A percentile compares a stretch with the other conserved stretches of the same genome.
These are phyloP conservation scores for Pythium dissimile DNA, from an alignment of 352 stramenopile genomes.

Conservation along the genomic window DNA sequence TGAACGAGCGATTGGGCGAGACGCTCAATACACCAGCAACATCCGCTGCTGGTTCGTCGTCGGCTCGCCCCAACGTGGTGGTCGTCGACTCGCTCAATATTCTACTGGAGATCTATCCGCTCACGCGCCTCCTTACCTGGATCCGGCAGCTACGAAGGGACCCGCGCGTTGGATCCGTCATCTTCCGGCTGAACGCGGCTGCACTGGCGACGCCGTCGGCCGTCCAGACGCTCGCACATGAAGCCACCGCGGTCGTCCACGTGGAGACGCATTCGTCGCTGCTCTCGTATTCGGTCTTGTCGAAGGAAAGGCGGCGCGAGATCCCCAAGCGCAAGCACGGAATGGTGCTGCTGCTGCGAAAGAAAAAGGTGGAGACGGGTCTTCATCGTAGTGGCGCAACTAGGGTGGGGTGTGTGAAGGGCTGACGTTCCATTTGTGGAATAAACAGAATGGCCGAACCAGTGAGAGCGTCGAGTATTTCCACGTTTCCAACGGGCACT, in stretches of 20 bases:
- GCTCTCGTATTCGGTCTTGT: slow-evolving; percentile 46
- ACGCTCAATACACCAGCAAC: slow-evolving; percentile 1
- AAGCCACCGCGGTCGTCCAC: slow-evolving; percentile 44
- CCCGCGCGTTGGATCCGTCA: slow-evolving; percentile 36
- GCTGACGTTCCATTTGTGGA: slow-evolving; percentile 1
- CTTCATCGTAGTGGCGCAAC: no score
- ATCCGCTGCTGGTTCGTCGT: background rate
- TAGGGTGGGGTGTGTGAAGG: no score
- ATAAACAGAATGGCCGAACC: slow-evolving; percentile 62
- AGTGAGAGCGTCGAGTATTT: slow-evolving; percentile 73
- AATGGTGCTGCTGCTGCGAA: slow-evolving; percentile 48
- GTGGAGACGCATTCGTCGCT: slow-evolving; percentile 62
- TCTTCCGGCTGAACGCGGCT: slow-evolving; percentile 42
- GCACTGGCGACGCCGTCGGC: slow-evolving; percentile 4
- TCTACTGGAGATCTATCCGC: slow-evolving; percentile 46
- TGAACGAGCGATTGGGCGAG: slow-evolving; percentile 28
- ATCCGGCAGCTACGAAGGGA: slow-evolving; percentile 31
- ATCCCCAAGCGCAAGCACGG: slow-evolving; percentile 62
- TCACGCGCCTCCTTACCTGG: slow-evolving; percentile 42
- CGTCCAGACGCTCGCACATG: slow-evolving; percentile 25
- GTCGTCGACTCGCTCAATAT: slow-evolving; percentile 65
- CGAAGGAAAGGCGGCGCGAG: slow-evolving; percentile 53
- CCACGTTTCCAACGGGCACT: slow-evolving; percentile 21
- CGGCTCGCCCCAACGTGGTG: slow-evolving; percentile 41
- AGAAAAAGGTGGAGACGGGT: slow-evolving; percentile 50